These are phyloP conservation scores for Sclerotinia glacialis DNA, from an alignment of 2,329 filamentous ascomycete genomes.

Conservation along the genomic window DNA sequence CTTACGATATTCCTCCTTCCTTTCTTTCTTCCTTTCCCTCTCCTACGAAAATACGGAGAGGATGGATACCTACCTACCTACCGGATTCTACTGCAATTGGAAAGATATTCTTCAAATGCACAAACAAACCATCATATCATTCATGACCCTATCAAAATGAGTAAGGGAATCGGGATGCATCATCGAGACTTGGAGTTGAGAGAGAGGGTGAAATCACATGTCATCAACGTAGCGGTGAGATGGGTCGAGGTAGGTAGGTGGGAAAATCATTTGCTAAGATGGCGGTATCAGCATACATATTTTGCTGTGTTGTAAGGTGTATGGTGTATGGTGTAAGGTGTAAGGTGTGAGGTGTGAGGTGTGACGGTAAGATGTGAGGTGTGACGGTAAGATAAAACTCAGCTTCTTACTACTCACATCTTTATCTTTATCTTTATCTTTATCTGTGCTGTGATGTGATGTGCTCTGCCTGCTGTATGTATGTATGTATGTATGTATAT, in stretches of 20 bases:
- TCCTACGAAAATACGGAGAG: conserved; percentile 2
- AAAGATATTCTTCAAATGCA: neutral
- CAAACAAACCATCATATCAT: neutral
- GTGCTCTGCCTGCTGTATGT: too few relatives aligned
- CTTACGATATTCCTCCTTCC: too few relatives aligned
- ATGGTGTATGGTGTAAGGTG: too few relatives aligned
- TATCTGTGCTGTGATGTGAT: too few relatives aligned
- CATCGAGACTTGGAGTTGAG: neutral
- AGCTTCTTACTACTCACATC: too few relatives aligned
- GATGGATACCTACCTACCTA: too few relatives aligned
- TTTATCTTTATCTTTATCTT: neutral
- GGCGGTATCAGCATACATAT: neutral
- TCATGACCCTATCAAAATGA: neutral
- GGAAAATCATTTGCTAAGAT: neutral
- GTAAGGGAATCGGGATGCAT: conserved; percentile 3
- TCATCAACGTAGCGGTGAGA: conserved; percentile 14
- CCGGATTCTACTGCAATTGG: neutral
- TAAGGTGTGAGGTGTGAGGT: too few relatives aligned
- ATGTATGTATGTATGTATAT: neutral
- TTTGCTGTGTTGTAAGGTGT: too few relatives aligned
- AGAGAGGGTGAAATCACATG: neutral
- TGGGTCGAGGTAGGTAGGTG: neutral
- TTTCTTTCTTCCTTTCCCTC: neutral
- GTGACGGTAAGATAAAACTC: neutral
- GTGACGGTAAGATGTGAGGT: too few relatives aligned